Evolutionary conservation across 805 yeast genomes (phyloP), one percentile per base, ranked within the genome.

Genomic region (Zygosaccharomyces bailii): DNA sequence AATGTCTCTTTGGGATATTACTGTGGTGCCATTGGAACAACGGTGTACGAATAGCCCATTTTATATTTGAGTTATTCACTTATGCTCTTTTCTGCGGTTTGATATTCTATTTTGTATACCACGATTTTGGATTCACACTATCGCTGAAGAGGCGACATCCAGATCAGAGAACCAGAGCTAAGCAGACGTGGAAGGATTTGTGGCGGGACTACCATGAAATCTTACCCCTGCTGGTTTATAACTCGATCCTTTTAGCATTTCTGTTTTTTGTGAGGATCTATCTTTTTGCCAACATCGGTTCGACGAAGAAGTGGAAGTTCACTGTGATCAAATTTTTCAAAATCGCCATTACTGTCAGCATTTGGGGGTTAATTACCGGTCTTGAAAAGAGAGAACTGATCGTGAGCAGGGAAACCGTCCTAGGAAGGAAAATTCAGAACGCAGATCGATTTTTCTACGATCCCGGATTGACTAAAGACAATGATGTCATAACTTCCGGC

Each of bases 311-410:
- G 34, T 63, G 68, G 67, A 51, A 55, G 44, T 53, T 43, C 30
- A 50, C 48, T 34, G 33, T 59, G 1, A 30, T 57, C 9, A 44
- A 54, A 17, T 57, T 61, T 20, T 25, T 59, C 13, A 54, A 54
- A 33, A 23, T 64, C 9, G 44, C 62, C 5, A 53, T 64, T 9
- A 59, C 65, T 5, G 61, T 61, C 4, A 64, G 60, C 43, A 49
- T 56, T 7, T 64, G 68, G 68, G 61, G 65, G 6, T 48, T 64
- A n/a, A 53, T 64, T 18, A 58, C 59, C 18, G 56, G 56, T 3
- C 46, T 63, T 17, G 64, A 61, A 36, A 53, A 49, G 35, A 56
- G 62, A 44, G 65, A 61, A 39, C 42, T 52, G 18, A 42, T 45
- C 7, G 33, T 60, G 23, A 56, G 52, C 41, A 59, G 55, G 36